Evolutionary conservation across 768 basidiomycete species (phyloP).

Genomic region (Suillus brevipes): DNA sequence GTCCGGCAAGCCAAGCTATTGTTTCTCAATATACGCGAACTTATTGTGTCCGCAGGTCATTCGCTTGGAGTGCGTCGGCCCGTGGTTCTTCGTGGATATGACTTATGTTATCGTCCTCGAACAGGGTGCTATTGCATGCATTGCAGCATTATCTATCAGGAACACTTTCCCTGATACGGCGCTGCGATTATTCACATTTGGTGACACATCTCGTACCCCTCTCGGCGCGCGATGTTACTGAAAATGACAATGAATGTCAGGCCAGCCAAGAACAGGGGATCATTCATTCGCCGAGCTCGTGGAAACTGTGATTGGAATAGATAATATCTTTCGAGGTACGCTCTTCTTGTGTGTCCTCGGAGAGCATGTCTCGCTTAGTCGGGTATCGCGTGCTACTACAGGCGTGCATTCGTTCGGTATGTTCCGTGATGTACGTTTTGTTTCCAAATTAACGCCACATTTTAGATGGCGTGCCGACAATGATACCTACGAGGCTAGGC

Average conservation of each 20-base stretch:
- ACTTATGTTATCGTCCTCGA: constrained; percentile 12
- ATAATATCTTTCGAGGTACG: constrained; percentile 45
- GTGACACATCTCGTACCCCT: constrained; percentile 24
- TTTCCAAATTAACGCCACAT: not conserved
- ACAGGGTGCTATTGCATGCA: constrained; percentile 40
- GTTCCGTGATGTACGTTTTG: not conserved
- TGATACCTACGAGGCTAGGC: constrained; percentile 45
- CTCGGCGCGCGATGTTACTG: not conserved
- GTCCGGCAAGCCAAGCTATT: constrained; percentile 26
- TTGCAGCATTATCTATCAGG: constrained; percentile 36
- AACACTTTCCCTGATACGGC: constrained; percentile 28
- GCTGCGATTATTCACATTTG: constrained; percentile 45
- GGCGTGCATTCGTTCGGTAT: constrained; percentile 47
- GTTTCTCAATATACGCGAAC: not conserved
- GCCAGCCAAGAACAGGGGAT: constrained; percentile 53
- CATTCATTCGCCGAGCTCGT: constrained; percentile 40
- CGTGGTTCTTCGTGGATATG: constrained; percentile 2
- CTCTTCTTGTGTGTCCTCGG: not conserved
- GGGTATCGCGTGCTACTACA: constrained; percentile 16
- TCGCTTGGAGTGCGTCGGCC: constrained; percentile 36
- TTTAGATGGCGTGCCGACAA: constrained; percentile 52
- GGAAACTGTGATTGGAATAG: constrained; percentile 36
- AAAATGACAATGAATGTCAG: constrained; percentile 26
- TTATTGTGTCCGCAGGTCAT: constrained; percentile 32
- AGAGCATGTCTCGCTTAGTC: not conserved